A percentile compares a stretch with the other conserved stretches of the same genome.
Evolutionary conservation across 2,329 filamentous ascomycete genomes (phyloP).

Genomic region (Exophiala lecanii-corni): DNA sequence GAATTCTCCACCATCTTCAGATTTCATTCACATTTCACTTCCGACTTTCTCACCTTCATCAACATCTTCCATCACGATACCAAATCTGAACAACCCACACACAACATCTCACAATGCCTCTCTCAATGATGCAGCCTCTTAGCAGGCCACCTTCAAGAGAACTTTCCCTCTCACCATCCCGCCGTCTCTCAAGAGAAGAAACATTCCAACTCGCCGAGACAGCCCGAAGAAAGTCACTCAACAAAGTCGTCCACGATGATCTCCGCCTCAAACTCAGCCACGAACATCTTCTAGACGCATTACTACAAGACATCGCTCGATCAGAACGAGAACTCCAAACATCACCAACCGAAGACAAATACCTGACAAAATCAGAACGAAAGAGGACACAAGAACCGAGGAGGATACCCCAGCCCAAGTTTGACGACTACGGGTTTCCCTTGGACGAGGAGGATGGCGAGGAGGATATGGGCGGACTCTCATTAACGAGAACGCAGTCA

Average conservation of each 20-base stretch:
- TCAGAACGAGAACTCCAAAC: constrained; percentile 25
- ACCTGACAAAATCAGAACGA: constrained; percentile 14
- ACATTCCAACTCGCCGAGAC: constrained; percentile 24
- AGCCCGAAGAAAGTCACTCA: constrained; percentile 23
- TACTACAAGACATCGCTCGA: constrained; percentile 24
- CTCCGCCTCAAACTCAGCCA: constrained; percentile 26
- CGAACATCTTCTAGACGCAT: constrained; percentile 22
- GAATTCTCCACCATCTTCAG: not conserved
- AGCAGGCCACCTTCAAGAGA: constrained; percentile 22
- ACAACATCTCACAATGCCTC: constrained; percentile 13
- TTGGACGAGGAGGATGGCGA: constrained; percentile 23
- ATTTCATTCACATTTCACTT: not conserved
- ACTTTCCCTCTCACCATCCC: constrained; percentile 9
- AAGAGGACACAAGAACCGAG: constrained; percentile 10
- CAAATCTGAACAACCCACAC: not conserved
- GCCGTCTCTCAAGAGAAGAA: constrained; percentile 24
- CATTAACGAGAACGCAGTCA: constrained; percentile 23
- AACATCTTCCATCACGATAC: constrained; percentile 3
- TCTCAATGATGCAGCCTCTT: constrained; percentile 19
- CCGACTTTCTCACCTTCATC: not conserved
- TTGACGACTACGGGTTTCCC: constrained; percentile 26
- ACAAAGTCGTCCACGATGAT: constrained; percentile 19
- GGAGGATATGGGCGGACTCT: constrained; percentile 21
- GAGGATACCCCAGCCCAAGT: constrained; percentile 8
- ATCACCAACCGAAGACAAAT: constrained; percentile 24